A percentile compares a stretch with the other conserved stretches of the same genome.
phyloP scores from a whole-genome alignment of 106 monocot species.

The Ottelia alismoides region DNA sequence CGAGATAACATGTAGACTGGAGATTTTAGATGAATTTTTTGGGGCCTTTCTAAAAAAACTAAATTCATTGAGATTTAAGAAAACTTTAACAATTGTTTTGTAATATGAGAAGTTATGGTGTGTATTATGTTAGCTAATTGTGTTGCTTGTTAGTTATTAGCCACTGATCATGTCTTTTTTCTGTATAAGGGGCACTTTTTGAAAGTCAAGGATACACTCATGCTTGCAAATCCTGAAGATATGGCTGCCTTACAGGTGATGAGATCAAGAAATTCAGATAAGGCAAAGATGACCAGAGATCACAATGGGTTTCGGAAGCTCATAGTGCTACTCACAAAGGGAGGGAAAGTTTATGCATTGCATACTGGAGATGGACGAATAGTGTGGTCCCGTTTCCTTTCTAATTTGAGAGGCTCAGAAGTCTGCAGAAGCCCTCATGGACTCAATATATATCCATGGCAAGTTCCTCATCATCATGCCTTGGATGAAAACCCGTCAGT shows the following conservation, averaged over 20 bases:
- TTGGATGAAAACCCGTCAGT: constrained; percentile 85
- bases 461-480: constrained; percentile 89
- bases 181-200: constrained; percentile 65
- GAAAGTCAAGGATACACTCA: constrained; percentile 88
- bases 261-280: constrained; percentile 72
- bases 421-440: constrained; percentile 37
- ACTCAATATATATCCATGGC: constrained; percentile 71
- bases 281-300: constrained; percentile 92
- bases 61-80: no score
- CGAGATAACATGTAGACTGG: no score
- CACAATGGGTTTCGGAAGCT: constrained; percentile 97
- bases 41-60: no score
- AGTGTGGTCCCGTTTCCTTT: constrained; percentile 78
- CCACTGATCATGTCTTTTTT: no score
- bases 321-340: constrained; percentile 67
- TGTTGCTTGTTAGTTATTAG: no score
- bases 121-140: no score
- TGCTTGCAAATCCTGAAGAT: constrained; percentile 86
- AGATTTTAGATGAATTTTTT: no score
- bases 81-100: no score
- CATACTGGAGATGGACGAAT: constrained; percentile 97
- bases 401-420: constrained; percentile 34
- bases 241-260: constrained; percentile 66
- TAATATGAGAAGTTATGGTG: no score
- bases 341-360: constrained; percentile 84